Percentiles rank a stretch among this genome's conserved stretches.
phyloP scores from a whole-genome alignment of 2,329 filamentous ascomycete species.

The Colletotrichum sp. region DNA sequence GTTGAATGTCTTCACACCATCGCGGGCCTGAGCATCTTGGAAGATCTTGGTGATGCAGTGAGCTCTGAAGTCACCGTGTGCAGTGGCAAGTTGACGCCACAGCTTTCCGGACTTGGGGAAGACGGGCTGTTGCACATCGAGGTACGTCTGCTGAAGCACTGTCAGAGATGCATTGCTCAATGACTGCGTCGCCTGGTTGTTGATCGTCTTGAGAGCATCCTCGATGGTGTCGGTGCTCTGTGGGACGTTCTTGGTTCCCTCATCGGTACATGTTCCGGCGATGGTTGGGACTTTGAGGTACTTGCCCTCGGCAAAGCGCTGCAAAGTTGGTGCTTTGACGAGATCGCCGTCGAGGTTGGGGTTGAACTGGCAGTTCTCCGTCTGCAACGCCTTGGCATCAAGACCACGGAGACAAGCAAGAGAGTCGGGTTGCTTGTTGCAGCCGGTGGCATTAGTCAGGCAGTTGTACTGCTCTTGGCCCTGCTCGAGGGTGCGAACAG shows the following conservation, averaged over 20 bases:
- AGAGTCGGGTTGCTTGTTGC: slow-evolving; percentile 45
- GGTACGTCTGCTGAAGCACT: slow-evolving; percentile 38
- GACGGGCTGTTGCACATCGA: slow-evolving; percentile 35
- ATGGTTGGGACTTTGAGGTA: slow-evolving; percentile 61
- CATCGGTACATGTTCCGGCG: slow-evolving; percentile 43
- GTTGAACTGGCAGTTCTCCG: slow-evolving; percentile 27
- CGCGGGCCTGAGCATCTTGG: slow-evolving; percentile 29
- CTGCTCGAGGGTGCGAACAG: slow-evolving; percentile 38
- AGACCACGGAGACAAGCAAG: slow-evolving; percentile 46
- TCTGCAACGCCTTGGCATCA: slow-evolving; percentile 22
- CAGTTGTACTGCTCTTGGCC: slow-evolving; percentile 58
- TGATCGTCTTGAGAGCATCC: slow-evolving; percentile 37
- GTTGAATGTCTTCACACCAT: slow-evolving; percentile 58
- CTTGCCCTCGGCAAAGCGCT: slow-evolving; percentile 49
- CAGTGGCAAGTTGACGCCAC: slow-evolving; percentile 41
- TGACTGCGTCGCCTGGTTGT: slow-evolving; percentile 38
- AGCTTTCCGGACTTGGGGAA: slow-evolving; percentile 38
- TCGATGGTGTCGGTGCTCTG: slow-evolving; percentile 33
- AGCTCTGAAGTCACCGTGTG: slow-evolving; percentile 38
- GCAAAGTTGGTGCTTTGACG: slow-evolving; percentile 54
- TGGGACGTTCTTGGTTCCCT: slow-evolving; percentile 39
- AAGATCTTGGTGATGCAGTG: slow-evolving; percentile 39
- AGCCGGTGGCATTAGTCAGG: slow-evolving; percentile 40
- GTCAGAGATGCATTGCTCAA: slow-evolving; percentile 34
- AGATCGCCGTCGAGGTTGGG: slow-evolving; percentile 59